Conservation (phyloP, 2,329 filamentous ascomycete genomes). For the Neopestalotiopsis clavispora region DNA sequence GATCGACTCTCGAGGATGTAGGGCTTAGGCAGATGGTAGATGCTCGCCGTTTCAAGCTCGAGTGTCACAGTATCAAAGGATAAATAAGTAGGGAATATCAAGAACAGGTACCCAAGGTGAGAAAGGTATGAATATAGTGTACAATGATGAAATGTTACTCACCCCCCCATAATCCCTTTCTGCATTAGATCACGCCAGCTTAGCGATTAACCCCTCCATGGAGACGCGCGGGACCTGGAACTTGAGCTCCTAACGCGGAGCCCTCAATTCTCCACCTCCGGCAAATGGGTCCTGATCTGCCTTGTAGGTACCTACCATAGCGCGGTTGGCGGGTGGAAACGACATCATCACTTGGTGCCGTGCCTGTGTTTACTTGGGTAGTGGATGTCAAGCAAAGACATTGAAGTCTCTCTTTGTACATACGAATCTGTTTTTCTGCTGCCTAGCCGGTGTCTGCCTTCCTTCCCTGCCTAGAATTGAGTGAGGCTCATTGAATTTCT, state of each 20-base stretch:
- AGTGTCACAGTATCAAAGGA: not conserved
- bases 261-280: slow-evolving; percentile 2
- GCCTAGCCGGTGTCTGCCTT: not conserved
- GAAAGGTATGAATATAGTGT: not conserved
- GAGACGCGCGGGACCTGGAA: not conserved
- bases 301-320: too few relatives aligned
- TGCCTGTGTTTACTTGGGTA: too few relatives aligned
- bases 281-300: too few relatives aligned
- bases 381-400: not conserved
- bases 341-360: slow-evolving; percentile 11
- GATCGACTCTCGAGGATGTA: too few relatives aligned
- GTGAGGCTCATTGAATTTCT: not conserved
- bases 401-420: not conserved
- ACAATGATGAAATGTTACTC: not conserved
- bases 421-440: not conserved
- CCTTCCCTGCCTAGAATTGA: not conserved
- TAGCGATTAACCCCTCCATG: slow-evolving; percentile 9
- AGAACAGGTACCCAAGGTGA: not conserved
- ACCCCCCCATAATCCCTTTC: not conserved
- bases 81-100: not conserved
- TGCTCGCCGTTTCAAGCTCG: not conserved
- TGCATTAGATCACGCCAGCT: not conserved
- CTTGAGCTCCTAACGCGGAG: not conserved
- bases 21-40: not conserved
- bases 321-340: not conserved